Conservation (phyloP, 202 grass and related monocot genomes). For the Dendrocalamus latiflorus region DNA sequence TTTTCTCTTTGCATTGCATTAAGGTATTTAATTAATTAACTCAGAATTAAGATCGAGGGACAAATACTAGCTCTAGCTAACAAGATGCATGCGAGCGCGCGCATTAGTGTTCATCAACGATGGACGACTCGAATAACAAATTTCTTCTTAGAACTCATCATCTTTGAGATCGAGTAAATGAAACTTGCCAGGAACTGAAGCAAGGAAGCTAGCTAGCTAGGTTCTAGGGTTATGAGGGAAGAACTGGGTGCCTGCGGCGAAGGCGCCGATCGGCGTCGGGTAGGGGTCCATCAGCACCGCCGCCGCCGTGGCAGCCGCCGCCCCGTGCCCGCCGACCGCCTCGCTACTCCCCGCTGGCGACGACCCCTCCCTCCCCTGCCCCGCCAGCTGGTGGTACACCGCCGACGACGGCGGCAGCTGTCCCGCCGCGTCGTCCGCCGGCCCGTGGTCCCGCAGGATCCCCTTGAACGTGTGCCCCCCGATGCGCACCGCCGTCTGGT, state of each 20-base stretch:
- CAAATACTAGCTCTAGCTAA: conserved; percentile 35
- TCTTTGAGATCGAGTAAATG: conserved; percentile 35
- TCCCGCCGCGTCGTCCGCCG: conserved; percentile 34
- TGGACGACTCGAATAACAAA: conserved; percentile 16
- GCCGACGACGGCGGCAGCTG: conserved; percentile 35
- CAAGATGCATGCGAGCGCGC: conserved; percentile 12
- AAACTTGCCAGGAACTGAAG: conserved; percentile 33
- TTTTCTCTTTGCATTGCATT: conserved; percentile 34
- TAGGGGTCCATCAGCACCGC: conserved; percentile 83
- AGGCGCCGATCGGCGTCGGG: conserved; percentile 83
- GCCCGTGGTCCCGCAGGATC: conserved; percentile 77
- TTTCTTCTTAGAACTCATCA: conserved; percentile 4
- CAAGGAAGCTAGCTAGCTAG: conserved; percentile 36
- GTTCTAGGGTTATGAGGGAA: conserved; percentile 90
- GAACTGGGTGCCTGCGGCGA: conserved; percentile 90
- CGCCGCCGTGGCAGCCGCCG: conserved; percentile 42
- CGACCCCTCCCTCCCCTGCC: conserved; percentile 34
- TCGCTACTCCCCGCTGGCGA: conserved; percentile 67
- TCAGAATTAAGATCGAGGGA: conserved; percentile 15
- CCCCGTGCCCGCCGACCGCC: conserved; percentile 20
- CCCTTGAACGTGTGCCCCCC: conserved; percentile 90
- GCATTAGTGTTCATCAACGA: conserved; percentile 34
- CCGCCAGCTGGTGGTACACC: conserved; percentile 54
- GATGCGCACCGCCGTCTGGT: conserved; percentile 95
- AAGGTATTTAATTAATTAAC: conserved; percentile 22